These are phyloP conservation scores for Candida namnaoensis DNA, from an alignment of 805 yeast genomes.

Conservation along the genomic window DNA sequence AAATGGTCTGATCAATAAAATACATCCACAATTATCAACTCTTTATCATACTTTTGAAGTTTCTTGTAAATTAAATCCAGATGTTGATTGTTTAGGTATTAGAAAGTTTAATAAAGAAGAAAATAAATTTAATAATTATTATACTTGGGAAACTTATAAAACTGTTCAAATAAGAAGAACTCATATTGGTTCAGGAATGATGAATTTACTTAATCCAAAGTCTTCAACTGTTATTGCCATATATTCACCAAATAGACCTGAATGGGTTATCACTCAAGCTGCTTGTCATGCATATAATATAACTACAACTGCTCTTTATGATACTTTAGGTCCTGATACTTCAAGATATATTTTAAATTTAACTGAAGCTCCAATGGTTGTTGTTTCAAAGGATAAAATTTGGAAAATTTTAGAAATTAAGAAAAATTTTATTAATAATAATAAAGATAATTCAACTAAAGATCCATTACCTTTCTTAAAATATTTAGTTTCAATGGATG, in stretches of 20 bases:
- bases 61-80: slow-evolving; percentile 25
- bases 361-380: slow-evolving; percentile 55
- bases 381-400: slow-evolving; percentile 38
- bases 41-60: slow-evolving; percentile 30
- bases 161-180: slow-evolving; percentile 31
- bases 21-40: slow-evolving; percentile 35
- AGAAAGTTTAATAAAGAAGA: slow-evolving; percentile 20
- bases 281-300: slow-evolving; percentile 50
- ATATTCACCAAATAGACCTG: slow-evolving; percentile 47
- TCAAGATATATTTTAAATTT: slow-evolving; percentile 51
- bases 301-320: slow-evolving; percentile 42
- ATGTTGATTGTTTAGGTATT: slow-evolving; percentile 26
- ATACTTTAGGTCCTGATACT: slow-evolving; percentile 49
- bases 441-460: slow-evolving; percentile 8
- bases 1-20: slow-evolving; percentile 20
- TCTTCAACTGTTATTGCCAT: slow-evolving; percentile 38
- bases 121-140: slow-evolving; percentile 30
- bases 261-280: slow-evolving; percentile 60
- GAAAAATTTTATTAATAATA: slow-evolving; percentile 2
- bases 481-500: slow-evolving; percentile 39
- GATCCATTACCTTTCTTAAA: slow-evolving; percentile 24
- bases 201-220: slow-evolving; percentile 20
- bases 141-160: slow-evolving; percentile 30
- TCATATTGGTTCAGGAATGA: slow-evolving; percentile 45
- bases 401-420: slow-evolving; percentile 31